Evolutionary conservation across 1,139 yeast species (phyloP).

Genomic region (Lodderomyces jiufengensis): DNA sequence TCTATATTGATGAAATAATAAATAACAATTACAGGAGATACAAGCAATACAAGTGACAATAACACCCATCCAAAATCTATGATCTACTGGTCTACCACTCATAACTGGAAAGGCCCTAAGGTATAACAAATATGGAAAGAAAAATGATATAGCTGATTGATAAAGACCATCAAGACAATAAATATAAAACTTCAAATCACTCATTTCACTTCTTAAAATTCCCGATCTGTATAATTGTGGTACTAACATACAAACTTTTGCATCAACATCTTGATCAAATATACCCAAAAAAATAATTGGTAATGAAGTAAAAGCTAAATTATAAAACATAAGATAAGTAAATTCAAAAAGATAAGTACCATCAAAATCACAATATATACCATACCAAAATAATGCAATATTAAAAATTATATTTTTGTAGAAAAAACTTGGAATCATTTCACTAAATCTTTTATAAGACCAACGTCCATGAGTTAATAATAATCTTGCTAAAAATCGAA

Average conservation of each 20-base stretch:
- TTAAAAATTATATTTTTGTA: conserved; percentile 91
- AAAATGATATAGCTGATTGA: conserved; percentile 82
- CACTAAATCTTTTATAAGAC: conserved; percentile 88
- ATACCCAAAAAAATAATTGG: conserved; percentile 91
- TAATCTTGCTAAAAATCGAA: conserved; percentile 74
- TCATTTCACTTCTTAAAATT: conserved; percentile 79
- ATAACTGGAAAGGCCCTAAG: conserved; percentile 52
- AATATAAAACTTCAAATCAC: conserved; percentile 70
- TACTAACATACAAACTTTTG: conserved; percentile 74
- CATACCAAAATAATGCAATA: conserved; percentile 89
- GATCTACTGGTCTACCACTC: conserved; percentile 70
- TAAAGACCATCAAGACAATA: conserved; percentile 87
- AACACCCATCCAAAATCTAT: conserved; percentile 83
- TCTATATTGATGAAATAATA: conserved; percentile 76
- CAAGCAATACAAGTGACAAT: conserved; percentile 77
- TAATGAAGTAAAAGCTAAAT: conserved; percentile 89
- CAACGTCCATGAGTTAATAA: conserved; percentile 92
- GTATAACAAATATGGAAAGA: conserved; percentile 75
- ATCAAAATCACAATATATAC: conserved; percentile 79
- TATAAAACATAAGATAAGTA: conserved; percentile 88
- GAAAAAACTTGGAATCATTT: conserved; percentile 92
- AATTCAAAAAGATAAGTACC: conserved; percentile 90
- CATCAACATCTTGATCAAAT: conserved; percentile 90
- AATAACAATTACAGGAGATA: conserved; percentile 74
- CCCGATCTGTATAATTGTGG: conserved; percentile 90